Evolutionary conservation across 768 basidiomycete species (phyloP), one percentile per base, ranked within the genome.

Genomic region (Auricularia heimuer): DNA sequence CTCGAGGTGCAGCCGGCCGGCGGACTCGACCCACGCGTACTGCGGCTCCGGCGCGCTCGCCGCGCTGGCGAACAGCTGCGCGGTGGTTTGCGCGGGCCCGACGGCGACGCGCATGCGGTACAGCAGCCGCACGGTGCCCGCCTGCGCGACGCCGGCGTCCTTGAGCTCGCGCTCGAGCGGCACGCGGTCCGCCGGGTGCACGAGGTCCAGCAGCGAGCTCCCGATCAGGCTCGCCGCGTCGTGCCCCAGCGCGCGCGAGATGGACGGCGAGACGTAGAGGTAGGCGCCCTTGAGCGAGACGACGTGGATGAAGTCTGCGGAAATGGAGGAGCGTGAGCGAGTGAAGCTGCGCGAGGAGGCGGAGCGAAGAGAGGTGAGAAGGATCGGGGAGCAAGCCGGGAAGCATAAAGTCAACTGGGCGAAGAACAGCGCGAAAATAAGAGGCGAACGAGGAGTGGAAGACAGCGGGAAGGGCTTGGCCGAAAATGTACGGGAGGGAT

Each of bases 121-220:
- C 16, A 60, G 56, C 29, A 60, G 56, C 34, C 56, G 56, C 56
- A 35, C 56, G 14, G 56, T 35, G 56, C 34, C 56, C 21, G 47
- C 47, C 21, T 51, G 47, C 18, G 67, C 51, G 21, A 51, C 21
- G 21, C 47, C 47, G 47, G 47, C 47, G 68, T 92, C 91, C 72
- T 97, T 98, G 69, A 97, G 81, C 77, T 96, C 93, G 54, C 95
- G 84, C 83, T 91, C 90, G 67, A 95, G 83, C 0, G 92, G 92
- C 10, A 96, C 89, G 42, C 94, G 82, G 72, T 99, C 96, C 61
- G 90, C 88, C 1, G 88, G 88, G 73, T 96, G 94, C 66, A 92
- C 92, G 67, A 92, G 82, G 71, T 94, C 92, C 11, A 85, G 78
- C 63, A 98, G 81, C 8, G 83, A 81, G 70, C 83, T 85, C 63